A percentile compares a stretch with the other conserved stretches of the same genome.
Conservation (phyloP, 2,329 filamentous ascomycete species). For the Fragosphaeria purpurea region DNA sequence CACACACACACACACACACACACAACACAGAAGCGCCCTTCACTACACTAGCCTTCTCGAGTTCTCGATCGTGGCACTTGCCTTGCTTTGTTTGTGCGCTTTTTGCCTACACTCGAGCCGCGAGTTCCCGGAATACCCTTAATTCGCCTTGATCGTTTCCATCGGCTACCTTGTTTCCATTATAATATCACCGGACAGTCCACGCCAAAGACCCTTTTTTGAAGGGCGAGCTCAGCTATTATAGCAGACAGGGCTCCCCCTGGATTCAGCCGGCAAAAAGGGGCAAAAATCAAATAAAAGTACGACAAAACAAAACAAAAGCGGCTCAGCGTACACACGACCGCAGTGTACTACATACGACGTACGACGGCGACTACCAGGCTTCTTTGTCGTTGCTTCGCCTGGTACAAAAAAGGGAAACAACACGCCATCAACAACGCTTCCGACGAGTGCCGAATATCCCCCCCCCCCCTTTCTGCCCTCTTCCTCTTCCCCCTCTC, state of each 20-base stretch:
- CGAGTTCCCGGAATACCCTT: neutral
- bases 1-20: too few species aligned
- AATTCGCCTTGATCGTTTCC: neutral
- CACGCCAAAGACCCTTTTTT: neutral
- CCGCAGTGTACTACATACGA: too few species aligned
- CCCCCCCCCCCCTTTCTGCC: too few species aligned
- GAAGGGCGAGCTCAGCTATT: conserved; percentile 1
- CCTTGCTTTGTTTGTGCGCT: neutral
- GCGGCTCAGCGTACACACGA: too few species aligned
- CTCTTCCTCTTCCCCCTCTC: conserved; percentile 1
- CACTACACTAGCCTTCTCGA: too few species aligned
- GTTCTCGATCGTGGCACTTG: too few species aligned
- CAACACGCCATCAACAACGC: neutral
- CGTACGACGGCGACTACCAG: too few species aligned
- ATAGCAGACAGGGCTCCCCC: conserved; percentile 5
- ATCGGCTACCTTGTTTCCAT: too few species aligned
- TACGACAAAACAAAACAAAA: neutral
- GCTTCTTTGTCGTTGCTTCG: too few species aligned
- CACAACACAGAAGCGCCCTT: too few species aligned
- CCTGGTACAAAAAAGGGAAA: too few species aligned
- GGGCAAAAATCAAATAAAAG: neutral
- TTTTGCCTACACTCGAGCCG: neutral
- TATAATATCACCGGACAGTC: neutral
- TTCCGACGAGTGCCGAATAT: too few species aligned
- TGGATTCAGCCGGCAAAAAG: conserved; percentile 7